phyloP scores from a whole-genome alignment of 176 grass and related monocot genomes.

The Aegilops sharonensis region DNA sequence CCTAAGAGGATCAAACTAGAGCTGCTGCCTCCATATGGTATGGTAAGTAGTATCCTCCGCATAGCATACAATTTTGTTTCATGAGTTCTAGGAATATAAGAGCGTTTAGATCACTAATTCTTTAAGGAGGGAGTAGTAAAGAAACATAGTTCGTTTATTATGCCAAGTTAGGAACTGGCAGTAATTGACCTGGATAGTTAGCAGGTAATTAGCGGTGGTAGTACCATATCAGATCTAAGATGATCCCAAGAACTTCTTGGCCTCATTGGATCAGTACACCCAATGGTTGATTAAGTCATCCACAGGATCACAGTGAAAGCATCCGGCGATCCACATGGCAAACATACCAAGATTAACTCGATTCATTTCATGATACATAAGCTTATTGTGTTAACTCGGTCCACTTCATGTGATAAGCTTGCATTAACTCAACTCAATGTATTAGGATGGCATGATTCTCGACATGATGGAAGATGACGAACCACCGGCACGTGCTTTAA shows the following conservation, averaged over 20 bases:
- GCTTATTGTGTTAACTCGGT: neutral
- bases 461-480: conserved; percentile 41
- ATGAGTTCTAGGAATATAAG: too few relatives aligned
- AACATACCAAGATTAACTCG: neutral
- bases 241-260: neutral
- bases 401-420: neutral
- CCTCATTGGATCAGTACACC: neutral
- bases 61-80: too few relatives aligned
- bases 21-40: too few relatives aligned
- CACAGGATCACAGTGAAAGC: neutral
- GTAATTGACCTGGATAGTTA: neutral
- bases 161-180: neutral
- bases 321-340: conserved; percentile 22
- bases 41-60: too few relatives aligned
- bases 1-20: too few relatives aligned
- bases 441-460: conserved; percentile 11
- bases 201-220: neutral
- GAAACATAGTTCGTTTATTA: too few relatives aligned
- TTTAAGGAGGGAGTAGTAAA: too few relatives aligned
- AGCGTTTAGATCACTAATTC: too few relatives aligned
- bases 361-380: neutral
- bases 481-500: neutral
- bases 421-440: neutral
- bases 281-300: neutral
- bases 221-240: neutral